Conservation (phyloP, 164 flowering plant species). For the Platanus orientalis region DNA sequence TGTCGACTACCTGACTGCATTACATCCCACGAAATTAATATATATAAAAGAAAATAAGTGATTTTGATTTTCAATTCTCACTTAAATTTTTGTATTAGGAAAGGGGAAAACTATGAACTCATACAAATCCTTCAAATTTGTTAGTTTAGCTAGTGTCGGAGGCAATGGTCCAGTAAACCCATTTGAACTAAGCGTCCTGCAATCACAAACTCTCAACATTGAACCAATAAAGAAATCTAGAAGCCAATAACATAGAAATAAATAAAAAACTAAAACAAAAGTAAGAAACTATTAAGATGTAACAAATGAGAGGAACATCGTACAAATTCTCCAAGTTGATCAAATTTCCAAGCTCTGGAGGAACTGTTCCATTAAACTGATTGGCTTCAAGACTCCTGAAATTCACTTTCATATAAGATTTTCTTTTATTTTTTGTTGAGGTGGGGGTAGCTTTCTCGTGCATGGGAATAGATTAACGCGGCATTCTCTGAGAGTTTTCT, state of each 20-base stretch:
- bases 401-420: background rate
- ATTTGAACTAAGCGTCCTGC: background rate
- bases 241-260: too few species aligned
- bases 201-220: background rate
- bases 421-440: too few species aligned
- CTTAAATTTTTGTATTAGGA: background rate
- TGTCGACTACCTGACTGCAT: conserved; percentile 5
- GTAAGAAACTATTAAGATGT: too few species aligned
- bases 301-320: too few species aligned
- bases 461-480: background rate
- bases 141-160: background rate
- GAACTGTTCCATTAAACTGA: conserved; percentile 26
- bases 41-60: too few species aligned
- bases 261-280: too few species aligned
- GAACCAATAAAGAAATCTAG: background rate
- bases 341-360: conserved; percentile 28
- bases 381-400: conserved; percentile 26
- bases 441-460: too few species aligned
- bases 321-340: conserved; percentile 20
- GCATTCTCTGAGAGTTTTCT: background rate
- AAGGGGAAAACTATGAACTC: background rate
- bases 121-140: conserved; percentile 4
- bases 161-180: conserved; percentile 4
- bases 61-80: too few species aligned
- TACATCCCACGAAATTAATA: too few species aligned